These are phyloP conservation scores for Diaporthe citrichinensis DNA, from an alignment of 2,329 filamentous ascomycete species.

Conservation along the genomic window DNA sequence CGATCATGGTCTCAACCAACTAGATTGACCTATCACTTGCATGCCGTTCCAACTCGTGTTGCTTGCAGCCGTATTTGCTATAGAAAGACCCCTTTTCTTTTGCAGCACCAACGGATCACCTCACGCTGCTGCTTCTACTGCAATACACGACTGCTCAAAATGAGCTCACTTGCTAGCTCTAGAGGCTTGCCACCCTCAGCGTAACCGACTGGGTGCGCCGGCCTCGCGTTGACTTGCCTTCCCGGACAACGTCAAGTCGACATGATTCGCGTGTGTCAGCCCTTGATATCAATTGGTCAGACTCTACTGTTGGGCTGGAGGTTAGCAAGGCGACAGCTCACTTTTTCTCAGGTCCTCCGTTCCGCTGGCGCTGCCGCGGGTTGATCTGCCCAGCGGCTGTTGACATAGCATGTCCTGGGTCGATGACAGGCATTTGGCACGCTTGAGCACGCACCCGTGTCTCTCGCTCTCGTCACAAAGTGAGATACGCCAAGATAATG, in stretches of 20 bases:
- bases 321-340: conserved; percentile 23
- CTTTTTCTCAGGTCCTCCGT: background rate
- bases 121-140: background rate
- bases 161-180: background rate
- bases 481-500: conserved; percentile 30
- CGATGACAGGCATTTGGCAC: conserved; percentile 5
- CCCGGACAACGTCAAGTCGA: background rate
- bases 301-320: background rate
- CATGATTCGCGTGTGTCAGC: conserved; percentile 1
- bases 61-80: conserved; percentile 2
- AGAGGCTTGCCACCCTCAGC: background rate
- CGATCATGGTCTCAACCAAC: background rate
- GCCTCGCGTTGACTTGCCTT: conserved; percentile 29
- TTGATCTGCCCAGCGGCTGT: background rate
- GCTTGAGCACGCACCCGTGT: conserved; percentile 26
- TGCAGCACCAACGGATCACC: background rate
- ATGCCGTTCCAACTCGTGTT: background rate
- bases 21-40: conserved; percentile 9
- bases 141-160: background rate
- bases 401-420: background rate
- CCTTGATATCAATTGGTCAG: conserved; percentile 8
- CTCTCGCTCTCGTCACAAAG: conserved; percentile 32
- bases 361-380: background rate
- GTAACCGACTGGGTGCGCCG: background rate
- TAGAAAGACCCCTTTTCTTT: background rate